Evolutionary conservation across 129 eudicot species (phyloP), one percentile per base, ranked within the genome.

Genomic region (Escallonia herrerae): DNA sequence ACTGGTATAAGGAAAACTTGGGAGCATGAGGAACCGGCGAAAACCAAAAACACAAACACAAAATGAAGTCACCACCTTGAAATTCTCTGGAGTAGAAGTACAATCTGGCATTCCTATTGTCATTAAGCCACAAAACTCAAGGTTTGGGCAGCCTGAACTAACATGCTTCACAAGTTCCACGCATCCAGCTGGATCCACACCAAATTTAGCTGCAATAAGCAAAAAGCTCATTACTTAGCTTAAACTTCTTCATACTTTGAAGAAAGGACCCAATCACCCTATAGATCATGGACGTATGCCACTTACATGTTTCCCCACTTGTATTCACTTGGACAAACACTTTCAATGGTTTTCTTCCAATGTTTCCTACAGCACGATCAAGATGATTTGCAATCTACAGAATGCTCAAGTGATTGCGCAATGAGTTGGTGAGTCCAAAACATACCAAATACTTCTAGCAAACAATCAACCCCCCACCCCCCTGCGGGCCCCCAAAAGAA

Each of bases 41-140:
- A 47, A 37, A 56, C 13, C 0, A 53, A 12, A 33, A 56, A 14
- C 38, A 63, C 40, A 6, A 60, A 38, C 3, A 64, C 3, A 12
- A 8, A 55, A 44, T 10, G 5, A 4, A n/a, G 54, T 44, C 56
- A 61, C 60, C 73, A 93, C 96, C 96, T 86, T 94, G 75, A 94
- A 89, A 66, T 94, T 94, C 77, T 86, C 97, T 5, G 99, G 97
- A 55, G 99, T 89, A 43, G 97, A 94, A 8, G 97, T 83, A 80
- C 89, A 94, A 76, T 94, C 99, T 14, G 83, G 90, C 96, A 89
- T 94, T 71, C 96, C 99, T 75, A 94, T 89, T 33, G 99, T 94
- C 99, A 94, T 94, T 41, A 94, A 70, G 63, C 99, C 99, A 84
- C 86, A 71, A 73, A 94, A 94, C 69, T 89, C 95, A 41, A 94